phyloP scores from a whole-genome alignment of 208 protist genomes.

The Wallacemonas sp. region DNA sequence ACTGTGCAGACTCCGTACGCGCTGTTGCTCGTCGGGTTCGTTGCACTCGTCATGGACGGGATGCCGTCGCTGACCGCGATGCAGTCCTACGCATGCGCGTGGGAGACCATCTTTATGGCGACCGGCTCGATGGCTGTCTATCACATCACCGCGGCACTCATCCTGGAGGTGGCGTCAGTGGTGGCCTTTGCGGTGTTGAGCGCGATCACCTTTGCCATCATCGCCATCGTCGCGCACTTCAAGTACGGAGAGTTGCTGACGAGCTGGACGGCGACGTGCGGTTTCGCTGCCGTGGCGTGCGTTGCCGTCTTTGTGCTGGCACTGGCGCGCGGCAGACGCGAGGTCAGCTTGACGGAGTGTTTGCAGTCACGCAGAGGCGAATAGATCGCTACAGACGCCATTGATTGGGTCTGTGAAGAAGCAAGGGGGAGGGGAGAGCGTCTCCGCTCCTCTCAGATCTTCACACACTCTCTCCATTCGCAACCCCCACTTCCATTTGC shows the following conservation, averaged over 20 bases:
- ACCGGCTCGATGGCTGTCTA: background rate
- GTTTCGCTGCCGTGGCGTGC: no score
- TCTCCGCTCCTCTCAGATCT: no score
- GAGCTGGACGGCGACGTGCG: no score
- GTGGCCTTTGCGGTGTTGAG: background rate
- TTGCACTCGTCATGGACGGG: background rate
- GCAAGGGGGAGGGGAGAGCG: no score
- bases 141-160: background rate
- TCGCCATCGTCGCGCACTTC: conserved; percentile 3
- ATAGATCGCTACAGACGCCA: no score
- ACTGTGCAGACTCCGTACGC: background rate
- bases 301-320: no score
- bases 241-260: background rate
- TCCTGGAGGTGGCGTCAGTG: background rate
- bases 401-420: no score
- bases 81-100: background rate
- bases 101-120: background rate
- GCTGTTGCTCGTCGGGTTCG: background rate
- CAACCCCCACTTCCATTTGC: no score
- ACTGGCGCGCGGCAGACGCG: no score
- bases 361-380: no score
- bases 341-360: no score
- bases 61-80: background rate
- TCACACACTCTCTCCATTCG: no score
- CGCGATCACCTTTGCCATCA: background rate